These are phyloP conservation scores for Candida michaelii DNA, from an alignment of 805 yeast genomes.

Conservation along the genomic window DNA sequence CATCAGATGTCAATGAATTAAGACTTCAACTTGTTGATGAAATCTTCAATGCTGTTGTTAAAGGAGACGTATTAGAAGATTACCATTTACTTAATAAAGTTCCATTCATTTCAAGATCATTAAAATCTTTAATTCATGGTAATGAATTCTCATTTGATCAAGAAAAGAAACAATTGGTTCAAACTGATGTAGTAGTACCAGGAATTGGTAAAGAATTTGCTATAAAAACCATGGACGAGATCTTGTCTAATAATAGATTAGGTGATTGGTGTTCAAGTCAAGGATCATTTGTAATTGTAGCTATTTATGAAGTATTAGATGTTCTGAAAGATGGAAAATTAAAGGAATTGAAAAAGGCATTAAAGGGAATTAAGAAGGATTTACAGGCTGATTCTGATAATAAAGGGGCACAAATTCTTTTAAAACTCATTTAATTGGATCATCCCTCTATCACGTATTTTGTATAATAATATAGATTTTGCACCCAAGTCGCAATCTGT, in stretches of 20 bases:
- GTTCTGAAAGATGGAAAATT: constrained; percentile 20
- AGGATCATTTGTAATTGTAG: constrained; percentile 80
- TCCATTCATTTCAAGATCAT: constrained; percentile 71
- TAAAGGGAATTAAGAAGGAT: constrained; percentile 53
- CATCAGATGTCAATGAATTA: constrained; percentile 37
- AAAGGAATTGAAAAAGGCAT: constrained; percentile 46
- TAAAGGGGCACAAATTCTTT: constrained; percentile 47
- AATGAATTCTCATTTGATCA: constrained; percentile 73
- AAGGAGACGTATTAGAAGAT: constrained; percentile 67
- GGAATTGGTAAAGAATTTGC: constrained; percentile 62
- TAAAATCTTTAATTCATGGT: constrained; percentile 78
- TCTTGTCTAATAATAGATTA: constrained; percentile 47
- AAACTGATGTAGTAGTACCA: constrained; percentile 42
- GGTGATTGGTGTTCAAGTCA: constrained; percentile 63
- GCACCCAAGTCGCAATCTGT: no score
- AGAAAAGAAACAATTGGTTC: constrained; percentile 46
- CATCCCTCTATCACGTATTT: no score
- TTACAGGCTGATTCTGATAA: constrained; percentile 47
- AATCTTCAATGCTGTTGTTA: constrained; percentile 53
- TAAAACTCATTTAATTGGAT: constrained; percentile 7
- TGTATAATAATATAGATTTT: background rate
- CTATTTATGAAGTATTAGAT: constrained; percentile 67
- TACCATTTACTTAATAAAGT: constrained; percentile 63
- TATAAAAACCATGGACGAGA: constrained; percentile 48
- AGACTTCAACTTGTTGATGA: constrained; percentile 53